phyloP scores from a whole-genome alignment of 495 filamentous ascomycete genomes.

The Hypoxylon subgilvum region DNA sequence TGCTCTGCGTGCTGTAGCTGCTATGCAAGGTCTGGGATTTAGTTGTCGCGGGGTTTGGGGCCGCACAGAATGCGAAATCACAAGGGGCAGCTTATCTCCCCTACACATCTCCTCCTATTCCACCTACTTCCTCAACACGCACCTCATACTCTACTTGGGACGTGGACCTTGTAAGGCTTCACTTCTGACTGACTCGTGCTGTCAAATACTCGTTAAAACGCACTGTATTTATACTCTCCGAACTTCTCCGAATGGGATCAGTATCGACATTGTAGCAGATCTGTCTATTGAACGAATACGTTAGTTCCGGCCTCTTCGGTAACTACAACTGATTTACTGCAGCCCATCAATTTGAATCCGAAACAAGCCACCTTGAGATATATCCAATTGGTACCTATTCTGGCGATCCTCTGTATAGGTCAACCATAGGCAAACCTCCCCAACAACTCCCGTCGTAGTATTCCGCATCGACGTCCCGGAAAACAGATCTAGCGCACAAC shows the following conservation, averaged over 20 bases:
- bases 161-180: background rate
- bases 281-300: conserved; percentile 2
- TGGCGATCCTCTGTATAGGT: background rate
- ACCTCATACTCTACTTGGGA: background rate
- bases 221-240: too few species aligned
- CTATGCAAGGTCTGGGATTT: background rate
- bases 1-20: too few species aligned
- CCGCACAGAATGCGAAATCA: conserved; percentile 1
- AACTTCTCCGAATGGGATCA: too few species aligned
- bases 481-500: background rate
- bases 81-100: conserved; percentile 10
- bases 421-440: background rate
- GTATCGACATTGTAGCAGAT: background rate
- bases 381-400: too few species aligned
- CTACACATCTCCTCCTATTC: background rate
- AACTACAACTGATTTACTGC: conserved; percentile 9
- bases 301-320: conserved; percentile 1
- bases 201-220: too few species aligned
- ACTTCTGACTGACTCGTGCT: background rate
- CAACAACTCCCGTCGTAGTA: background rate
- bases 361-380: too few species aligned
- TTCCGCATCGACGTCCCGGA: background rate
- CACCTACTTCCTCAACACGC: conserved; percentile 9
- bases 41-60: conserved; percentile 28
- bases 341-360: background rate